phyloP scores from a whole-genome alignment of 495 filamentous ascomycete genomes.

The Xylaria grammica region DNA sequence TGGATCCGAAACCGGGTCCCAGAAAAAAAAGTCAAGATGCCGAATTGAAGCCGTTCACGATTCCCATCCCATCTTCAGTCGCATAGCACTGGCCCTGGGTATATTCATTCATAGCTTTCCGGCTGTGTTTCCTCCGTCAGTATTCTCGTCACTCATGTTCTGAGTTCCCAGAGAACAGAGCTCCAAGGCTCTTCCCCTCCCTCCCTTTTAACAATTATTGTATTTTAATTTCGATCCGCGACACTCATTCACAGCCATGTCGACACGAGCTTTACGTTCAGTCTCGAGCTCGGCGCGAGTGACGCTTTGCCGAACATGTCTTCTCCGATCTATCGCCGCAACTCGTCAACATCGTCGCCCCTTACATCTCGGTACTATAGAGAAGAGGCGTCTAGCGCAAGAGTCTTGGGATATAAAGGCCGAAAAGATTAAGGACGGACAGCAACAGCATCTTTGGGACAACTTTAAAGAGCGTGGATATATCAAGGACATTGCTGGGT shows the following conservation, averaged over 20 bases:
- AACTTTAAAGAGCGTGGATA: conserved; percentile 80
- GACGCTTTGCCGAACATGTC: conserved; percentile 33
- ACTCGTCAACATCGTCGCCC: conserved; percentile 21
- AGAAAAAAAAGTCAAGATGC: conserved; percentile 4
- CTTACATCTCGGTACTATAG: conserved; percentile 45
- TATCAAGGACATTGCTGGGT: conserved; percentile 84
- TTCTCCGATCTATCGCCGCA: conserved; percentile 26
- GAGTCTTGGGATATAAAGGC: conserved; percentile 63
- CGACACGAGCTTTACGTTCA: conserved; percentile 5
- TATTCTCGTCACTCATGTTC: not conserved
- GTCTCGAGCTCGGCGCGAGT: conserved; percentile 15
- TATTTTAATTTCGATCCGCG: not conserved
- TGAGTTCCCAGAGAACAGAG: not conserved
- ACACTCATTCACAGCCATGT: conserved; percentile 17
- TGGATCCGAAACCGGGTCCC: not conserved
- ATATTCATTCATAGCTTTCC: not conserved
- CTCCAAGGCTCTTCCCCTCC: conserved; percentile 8
- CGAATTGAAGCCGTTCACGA: conserved; percentile 8
- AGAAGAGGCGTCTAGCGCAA: conserved; percentile 60
- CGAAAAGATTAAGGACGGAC: conserved; percentile 62
- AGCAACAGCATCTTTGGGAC: conserved; percentile 66
- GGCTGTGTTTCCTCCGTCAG: not conserved
- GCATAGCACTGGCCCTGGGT: not conserved
- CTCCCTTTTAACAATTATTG: not conserved
- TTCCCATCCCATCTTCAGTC: not conserved